A percentile compares a stretch with the other conserved stretches of the same genome.
Evolutionary conservation across 2,329 filamentous ascomycete genomes (phyloP).

Genomic region (Didymella keratinophila): DNA sequence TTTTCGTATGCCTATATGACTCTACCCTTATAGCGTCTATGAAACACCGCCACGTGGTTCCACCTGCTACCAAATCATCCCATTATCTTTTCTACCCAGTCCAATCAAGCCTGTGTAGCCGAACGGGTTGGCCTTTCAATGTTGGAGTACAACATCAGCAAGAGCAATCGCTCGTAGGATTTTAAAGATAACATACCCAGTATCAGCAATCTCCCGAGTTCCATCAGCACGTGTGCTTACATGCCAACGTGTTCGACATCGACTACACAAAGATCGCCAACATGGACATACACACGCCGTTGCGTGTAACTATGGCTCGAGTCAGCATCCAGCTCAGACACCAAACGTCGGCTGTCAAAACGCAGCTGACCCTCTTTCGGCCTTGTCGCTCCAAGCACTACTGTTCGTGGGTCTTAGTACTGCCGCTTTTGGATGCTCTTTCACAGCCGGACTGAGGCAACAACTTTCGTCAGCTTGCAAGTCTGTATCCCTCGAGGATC

Average conservation of each 20-base stretch:
- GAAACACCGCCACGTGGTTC: slow-evolving; percentile 23
- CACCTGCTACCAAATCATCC: slow-evolving; percentile 13
- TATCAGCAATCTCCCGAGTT: not conserved
- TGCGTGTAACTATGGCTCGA: slow-evolving; percentile 13
- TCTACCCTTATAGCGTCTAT: slow-evolving; percentile 6
- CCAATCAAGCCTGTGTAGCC: slow-evolving; percentile 7
- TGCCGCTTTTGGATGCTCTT: slow-evolving; percentile 10
- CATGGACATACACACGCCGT: slow-evolving; percentile 1
- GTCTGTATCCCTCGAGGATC: not conserved
- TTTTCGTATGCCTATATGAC: slow-evolving; percentile 14
- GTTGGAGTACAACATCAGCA: slow-evolving; percentile 8
- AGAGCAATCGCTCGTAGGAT: not conserved
- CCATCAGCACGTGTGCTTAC: slow-evolving; percentile 7
- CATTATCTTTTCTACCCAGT: slow-evolving; percentile 4
- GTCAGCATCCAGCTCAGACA: slow-evolving; percentile 10
- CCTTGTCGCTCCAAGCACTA: not conserved
- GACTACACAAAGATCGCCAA: slow-evolving; percentile 1
- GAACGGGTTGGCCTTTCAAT: not conserved
- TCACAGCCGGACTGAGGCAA: not conserved
- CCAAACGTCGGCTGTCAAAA: not conserved
- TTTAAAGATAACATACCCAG: slow-evolving; percentile 4
- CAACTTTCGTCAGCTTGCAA: not conserved
- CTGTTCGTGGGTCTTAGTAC: not conserved
- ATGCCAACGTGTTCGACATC: slow-evolving; percentile 7
- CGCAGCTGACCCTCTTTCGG: slow-evolving; percentile 9